Percentiles rank a stretch among this genome's conserved stretches.
Evolutionary conservation across 2,329 filamentous ascomycete genomes (phyloP).

Genomic region (Scedosporium minutisporum): DNA sequence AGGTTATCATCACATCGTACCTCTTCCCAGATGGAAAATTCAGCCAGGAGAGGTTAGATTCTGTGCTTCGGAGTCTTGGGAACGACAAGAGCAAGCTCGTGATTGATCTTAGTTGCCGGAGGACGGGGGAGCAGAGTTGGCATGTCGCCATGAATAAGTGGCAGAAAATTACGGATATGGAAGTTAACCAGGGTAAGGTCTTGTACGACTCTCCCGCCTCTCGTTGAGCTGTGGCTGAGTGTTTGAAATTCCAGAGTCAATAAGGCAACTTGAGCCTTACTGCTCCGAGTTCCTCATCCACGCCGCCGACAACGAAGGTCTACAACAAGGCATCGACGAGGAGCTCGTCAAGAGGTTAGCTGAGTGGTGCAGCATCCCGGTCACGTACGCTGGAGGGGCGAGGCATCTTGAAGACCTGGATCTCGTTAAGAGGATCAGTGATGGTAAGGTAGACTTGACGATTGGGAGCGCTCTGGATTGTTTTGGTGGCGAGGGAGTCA

Average conservation of each 20-base stretch:
- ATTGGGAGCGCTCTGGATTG: slow-evolving; percentile 95
- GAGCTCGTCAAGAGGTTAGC: slow-evolving; percentile 67
- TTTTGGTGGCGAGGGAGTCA: slow-evolving; percentile 81
- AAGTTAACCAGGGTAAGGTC: slow-evolving; percentile 68
- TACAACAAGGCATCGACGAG: slow-evolving; percentile 86
- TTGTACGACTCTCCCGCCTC: not conserved
- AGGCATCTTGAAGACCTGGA: slow-evolving; percentile 74
- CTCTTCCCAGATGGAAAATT: slow-evolving; percentile 82
- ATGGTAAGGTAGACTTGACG: slow-evolving; percentile 79
- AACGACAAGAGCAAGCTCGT: slow-evolving; percentile 75
- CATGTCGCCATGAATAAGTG: slow-evolving; percentile 99
- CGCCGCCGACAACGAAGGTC: slow-evolving; percentile 89
- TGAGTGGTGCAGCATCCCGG: slow-evolving; percentile 81
- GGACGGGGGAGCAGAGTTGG: slow-evolving; percentile 64
- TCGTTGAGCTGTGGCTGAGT: not conserved
- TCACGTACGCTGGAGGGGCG: slow-evolving; percentile 95
- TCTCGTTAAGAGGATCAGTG: slow-evolving; percentile 67
- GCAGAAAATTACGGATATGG: slow-evolving; percentile 96
- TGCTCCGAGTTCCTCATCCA: slow-evolving; percentile 97
- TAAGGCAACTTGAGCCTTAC: slow-evolving; percentile 73
- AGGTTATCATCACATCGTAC: slow-evolving; percentile 96
- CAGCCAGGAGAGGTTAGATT: slow-evolving; percentile 64
- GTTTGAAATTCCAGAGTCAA: slow-evolving; percentile 53
- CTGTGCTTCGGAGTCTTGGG: slow-evolving; percentile 62
- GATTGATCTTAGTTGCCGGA: slow-evolving; percentile 86